Base-by-base conservation (phyloP, 2,329 filamentous ascomycete species). In the Penicillium oxalicum region DNA sequence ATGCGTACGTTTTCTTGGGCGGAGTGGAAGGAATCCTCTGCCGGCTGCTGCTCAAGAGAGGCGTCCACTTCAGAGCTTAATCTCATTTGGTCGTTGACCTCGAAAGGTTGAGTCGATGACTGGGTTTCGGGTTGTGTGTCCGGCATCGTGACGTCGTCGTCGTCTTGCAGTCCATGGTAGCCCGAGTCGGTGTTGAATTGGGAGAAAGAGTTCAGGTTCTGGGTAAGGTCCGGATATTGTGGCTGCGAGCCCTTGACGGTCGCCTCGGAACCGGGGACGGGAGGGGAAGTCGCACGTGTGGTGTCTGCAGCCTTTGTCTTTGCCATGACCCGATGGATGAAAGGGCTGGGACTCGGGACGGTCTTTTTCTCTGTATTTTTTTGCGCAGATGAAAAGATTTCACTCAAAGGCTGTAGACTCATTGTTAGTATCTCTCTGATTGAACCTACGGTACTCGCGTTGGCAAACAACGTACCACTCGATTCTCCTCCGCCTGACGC, bases 21-120 rank as follows among this genome's bases (percentile, higher is more conserved):
- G 7, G 74, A 76, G 49, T 75, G 73, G 54, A 76, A 76, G 1
- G 72, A 75, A 25, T 65, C 67, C 40, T 72, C 71, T 8, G 70
- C 70, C 8, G 68, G 71, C 44, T 71, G 68, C 41, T 68, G 61
- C 36, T 63, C 63, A 33, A 61, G 50, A 2, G 63, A 65, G 5
- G 57, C 49, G 29, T 63, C 62, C 11, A 54, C 53, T 12, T 55
- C 52, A 18, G 53, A 49, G 27, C 52, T 52, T 5, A 47, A 40
- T 36, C 27, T 48, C 18, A 38, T 50, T 5, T 59, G 55, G 27
- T 63, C 62, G 25, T 65, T 61, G 5, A 34, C 34, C 42, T 70
- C 63, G 13, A 66, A 53, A 18, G 61, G 61, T 25, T 68, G 64
- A 13, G 66, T 69, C 44, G 63, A 64, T 24, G 57, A 49, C 42